Percentiles rank a stretch among this genome's conserved stretches.
Conservation (phyloP, 257 asterid genomes). For the Apocynum venetum region DNA sequence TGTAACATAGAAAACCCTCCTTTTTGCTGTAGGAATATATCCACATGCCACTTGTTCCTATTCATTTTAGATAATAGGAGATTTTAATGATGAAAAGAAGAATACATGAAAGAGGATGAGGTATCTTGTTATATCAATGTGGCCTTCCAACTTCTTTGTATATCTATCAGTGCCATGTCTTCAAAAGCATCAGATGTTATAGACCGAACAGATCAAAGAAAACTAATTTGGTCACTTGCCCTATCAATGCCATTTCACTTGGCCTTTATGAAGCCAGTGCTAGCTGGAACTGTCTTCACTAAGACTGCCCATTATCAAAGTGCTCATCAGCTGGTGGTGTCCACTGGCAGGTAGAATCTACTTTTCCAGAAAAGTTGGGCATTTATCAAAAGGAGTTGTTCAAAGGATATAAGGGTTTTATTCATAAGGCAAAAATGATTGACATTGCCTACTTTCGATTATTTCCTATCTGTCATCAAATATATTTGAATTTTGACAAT, state of each 20-base stretch:
- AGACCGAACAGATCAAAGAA: neutral
- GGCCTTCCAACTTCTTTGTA: neutral
- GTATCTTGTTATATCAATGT: neutral
- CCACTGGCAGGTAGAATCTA: neutral
- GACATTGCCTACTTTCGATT: neutral
- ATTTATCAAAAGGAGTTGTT: too few relatives aligned
- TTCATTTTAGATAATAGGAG: neutral
- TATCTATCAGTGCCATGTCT: neutral
- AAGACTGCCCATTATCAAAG: neutral
- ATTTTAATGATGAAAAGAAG: too few relatives aligned
- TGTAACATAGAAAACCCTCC: neutral
- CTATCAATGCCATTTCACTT: neutral
- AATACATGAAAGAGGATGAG: neutral
- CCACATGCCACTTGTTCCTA: neutral
- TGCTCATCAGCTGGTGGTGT: neutral
- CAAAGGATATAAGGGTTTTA: neutral
- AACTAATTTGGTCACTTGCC: neutral
- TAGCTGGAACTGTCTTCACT: neutral
- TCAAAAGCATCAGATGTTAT: neutral
- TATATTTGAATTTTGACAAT: neutral
- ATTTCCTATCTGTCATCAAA: neutral
- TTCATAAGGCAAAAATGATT: neutral
- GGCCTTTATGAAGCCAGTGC: neutral
- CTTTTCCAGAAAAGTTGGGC: neutral
- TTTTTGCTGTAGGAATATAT: neutral